These are phyloP conservation scores for Tylopilus orsonianus DNA, from an alignment of 1,284 basidiomycete genomes.

Conservation along the genomic window DNA sequence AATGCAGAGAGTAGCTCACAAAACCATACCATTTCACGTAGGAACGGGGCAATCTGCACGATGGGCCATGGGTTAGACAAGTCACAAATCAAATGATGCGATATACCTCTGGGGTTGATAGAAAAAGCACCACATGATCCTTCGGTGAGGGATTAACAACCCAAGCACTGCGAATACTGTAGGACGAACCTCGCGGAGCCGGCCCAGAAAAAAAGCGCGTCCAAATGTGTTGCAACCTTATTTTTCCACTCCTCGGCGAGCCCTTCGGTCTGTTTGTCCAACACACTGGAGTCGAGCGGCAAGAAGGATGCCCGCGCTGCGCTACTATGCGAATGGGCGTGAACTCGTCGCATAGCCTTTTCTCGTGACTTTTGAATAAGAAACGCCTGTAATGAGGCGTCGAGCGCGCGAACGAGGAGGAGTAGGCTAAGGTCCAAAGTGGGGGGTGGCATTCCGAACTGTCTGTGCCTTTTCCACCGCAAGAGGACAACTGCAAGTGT, in stretches of 20 bases:
- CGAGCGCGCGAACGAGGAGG: slow-evolving; percentile 67
- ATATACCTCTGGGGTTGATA: slow-evolving; percentile 66
- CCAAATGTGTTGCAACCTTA: slow-evolving; percentile 44
- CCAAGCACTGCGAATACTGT: not conserved
- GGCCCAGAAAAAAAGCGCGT: slow-evolving; percentile 71
- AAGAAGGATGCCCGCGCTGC: no score
- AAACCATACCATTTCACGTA: slow-evolving; percentile 63
- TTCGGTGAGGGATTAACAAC: slow-evolving; percentile 28
- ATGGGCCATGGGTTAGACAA: slow-evolving; percentile 8
- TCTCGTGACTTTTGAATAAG: slow-evolving; percentile 10
- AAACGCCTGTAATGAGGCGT: slow-evolving; percentile 51
- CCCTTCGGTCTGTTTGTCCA: slow-evolving; percentile 6
- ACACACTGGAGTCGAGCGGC: slow-evolving; percentile 1
- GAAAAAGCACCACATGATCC: slow-evolving; percentile 85
- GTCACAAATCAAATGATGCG: not conserved
- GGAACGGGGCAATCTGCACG: slow-evolving; percentile 59
- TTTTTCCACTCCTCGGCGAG: slow-evolving; percentile 18
- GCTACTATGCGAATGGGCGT: not conserved
- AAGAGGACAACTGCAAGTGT: slow-evolving; percentile 54
- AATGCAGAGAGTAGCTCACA: not conserved
- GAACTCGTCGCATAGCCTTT: not conserved
- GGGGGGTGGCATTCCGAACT: slow-evolving; percentile 39
- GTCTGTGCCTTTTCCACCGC: slow-evolving; percentile 36
- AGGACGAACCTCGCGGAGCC: slow-evolving; percentile 64
- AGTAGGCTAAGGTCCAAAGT: slow-evolving; percentile 70